These are phyloP conservation scores for Globisporangium barbulae DNA, from an alignment of 352 stramenopile genomes.

Conservation along the genomic window DNA sequence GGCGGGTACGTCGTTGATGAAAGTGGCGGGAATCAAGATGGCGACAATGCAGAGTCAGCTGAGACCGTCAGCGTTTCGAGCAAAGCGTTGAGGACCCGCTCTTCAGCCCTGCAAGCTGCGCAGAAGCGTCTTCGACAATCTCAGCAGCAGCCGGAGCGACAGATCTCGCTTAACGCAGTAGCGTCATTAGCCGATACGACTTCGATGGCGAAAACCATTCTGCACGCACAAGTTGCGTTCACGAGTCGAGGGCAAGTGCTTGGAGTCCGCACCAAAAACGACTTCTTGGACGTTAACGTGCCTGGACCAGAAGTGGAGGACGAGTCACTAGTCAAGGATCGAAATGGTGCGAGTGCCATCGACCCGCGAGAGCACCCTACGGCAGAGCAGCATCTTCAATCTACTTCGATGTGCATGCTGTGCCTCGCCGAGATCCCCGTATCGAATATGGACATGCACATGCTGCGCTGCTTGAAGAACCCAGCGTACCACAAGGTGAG, in stretches of 20 bases:
- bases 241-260: slow-evolving; percentile 24
- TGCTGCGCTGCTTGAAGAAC: slow-evolving; percentile 41
- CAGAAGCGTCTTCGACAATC: background rate
- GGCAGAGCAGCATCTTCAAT: background rate
- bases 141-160: background rate
- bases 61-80: background rate
- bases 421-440: slow-evolving; percentile 34
- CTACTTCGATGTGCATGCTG: slow-evolving; percentile 18
- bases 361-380: background rate
- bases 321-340: background rate
- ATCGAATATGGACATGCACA: slow-evolving; percentile 36
- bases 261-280: background rate
- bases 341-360: background rate
- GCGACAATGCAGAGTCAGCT: background rate
- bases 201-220: slow-evolving; percentile 20
- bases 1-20: slow-evolving; percentile 14
- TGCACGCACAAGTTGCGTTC: slow-evolving; percentile 23
- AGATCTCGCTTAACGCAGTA: background rate
- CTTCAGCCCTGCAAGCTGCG: background rate
- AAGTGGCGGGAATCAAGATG: background rate
- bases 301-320: background rate
- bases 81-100: background rate
- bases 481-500: slow-evolving; percentile 49
- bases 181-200: slow-evolving; percentile 1
- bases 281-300: background rate